phyloP scores from a whole-genome alignment of 176 grass and related monocot genomes.

The Urochloa ruziziensis region DNA sequence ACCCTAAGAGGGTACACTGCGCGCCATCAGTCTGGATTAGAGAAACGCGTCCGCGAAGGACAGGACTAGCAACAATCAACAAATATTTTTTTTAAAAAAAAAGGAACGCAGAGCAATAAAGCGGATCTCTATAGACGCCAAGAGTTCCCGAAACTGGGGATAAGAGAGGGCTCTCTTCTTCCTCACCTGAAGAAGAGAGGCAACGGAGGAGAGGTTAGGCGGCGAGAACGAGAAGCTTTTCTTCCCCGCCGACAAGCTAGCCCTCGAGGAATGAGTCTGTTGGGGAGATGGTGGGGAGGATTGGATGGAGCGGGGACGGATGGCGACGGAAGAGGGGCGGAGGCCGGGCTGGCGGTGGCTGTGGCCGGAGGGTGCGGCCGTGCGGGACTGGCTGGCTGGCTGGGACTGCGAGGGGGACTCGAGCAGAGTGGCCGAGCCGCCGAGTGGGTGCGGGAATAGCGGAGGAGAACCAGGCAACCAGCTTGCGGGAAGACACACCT shows the following conservation, averaged over 20 bases:
- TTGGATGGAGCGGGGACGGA: not conserved
- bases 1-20: not conserved
- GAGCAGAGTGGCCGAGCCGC: too few relatives aligned
- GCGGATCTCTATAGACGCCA: not conserved
- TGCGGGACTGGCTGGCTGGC: not conserved
- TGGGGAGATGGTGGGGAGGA: not conserved
- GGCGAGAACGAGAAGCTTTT: not conserved
- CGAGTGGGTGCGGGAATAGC: too few relatives aligned
- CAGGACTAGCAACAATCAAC: not conserved
- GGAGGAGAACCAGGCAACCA: too few relatives aligned
- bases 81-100: not conserved
- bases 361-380: not conserved
- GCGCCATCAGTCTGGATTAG: not conserved
- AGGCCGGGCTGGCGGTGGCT: not conserved
- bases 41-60: not conserved
- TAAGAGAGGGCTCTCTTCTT: not conserved
- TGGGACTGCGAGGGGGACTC: not conserved
- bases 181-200: constrained; percentile 13
- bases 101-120: not conserved
- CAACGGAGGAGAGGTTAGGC: not conserved
- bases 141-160: not conserved
- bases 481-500: too few relatives aligned
- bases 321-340: not conserved
- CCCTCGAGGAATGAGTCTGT: not conserved
- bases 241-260: not conserved